Evolutionary conservation across 495 filamentous ascomycete species (phyloP).

Genomic region (Lentithecium fluviatile): DNA sequence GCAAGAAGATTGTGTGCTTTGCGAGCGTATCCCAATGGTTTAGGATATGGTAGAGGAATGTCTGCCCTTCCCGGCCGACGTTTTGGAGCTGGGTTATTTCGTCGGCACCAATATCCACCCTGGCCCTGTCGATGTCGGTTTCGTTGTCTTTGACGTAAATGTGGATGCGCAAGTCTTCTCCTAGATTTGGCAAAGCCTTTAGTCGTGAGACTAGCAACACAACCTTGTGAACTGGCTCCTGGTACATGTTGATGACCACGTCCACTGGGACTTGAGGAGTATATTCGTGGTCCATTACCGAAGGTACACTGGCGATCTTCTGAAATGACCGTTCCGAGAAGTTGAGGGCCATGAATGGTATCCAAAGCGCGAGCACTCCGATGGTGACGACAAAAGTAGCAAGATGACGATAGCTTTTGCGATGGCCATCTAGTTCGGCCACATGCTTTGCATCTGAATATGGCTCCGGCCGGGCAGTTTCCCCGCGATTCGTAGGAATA

Average conservation of each 20-base stretch:
- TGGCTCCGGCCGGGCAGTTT: too few species aligned
- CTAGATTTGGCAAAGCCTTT: conserved; percentile 12
- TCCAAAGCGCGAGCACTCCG: too few species aligned
- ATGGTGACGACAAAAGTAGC: too few species aligned
- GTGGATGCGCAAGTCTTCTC: conserved; percentile 31
- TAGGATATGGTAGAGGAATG: conserved; percentile 50
- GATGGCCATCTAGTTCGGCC: too few species aligned
- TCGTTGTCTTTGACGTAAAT: conserved; percentile 45
- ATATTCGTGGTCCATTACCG: conserved; percentile 6
- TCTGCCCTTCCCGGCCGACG: conserved; percentile 47
- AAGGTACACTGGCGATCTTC: not conserved
- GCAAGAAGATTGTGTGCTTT: conserved; percentile 50
- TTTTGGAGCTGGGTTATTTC: conserved; percentile 44
- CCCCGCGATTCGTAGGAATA: too few species aligned
- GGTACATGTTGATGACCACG: conserved; percentile 46
- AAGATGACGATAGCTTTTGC: too few species aligned
- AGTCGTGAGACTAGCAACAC: conserved; percentile 34
- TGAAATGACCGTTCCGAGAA: not conserved
- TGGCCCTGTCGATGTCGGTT: conserved; percentile 30
- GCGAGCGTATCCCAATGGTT: conserved; percentile 47
- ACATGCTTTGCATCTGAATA: too few species aligned
- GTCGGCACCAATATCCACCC: conserved; percentile 36
- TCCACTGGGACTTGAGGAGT: conserved; percentile 30
- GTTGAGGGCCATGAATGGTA: too few species aligned
- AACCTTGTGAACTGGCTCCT: conserved; percentile 35